These are phyloP conservation scores for Fusarium liriodendri DNA, from an alignment of 2,329 filamentous ascomycete species.

Conservation along the genomic window DNA sequence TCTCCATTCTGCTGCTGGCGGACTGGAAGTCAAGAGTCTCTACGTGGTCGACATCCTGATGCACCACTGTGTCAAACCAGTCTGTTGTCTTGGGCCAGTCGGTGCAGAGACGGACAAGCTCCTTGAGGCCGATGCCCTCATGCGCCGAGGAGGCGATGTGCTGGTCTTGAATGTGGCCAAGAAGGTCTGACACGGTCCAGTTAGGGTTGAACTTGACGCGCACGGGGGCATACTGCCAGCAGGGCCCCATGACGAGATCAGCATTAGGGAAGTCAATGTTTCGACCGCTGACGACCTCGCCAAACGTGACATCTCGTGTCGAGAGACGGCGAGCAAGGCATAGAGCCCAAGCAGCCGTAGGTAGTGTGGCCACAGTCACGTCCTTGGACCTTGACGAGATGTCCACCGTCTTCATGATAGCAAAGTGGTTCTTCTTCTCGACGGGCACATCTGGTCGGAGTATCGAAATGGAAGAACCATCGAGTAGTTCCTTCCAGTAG, in stretches of 20 bases:
- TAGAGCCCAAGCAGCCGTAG: not conserved
- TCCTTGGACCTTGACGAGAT: conserved; percentile 42
- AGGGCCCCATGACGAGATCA: not conserved
- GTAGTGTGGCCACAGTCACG: not conserved
- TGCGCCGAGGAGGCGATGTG: conserved; percentile 61
- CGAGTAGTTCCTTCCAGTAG: conserved; percentile 71
- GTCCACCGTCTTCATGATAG: conserved; percentile 56
- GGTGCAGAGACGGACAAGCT: conserved; percentile 52
- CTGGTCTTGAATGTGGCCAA: not conserved
- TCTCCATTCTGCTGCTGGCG: not conserved
- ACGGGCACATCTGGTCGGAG: conserved; percentile 52
- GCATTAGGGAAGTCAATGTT: not conserved
- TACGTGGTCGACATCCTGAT: not conserved
- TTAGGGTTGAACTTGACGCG: not conserved
- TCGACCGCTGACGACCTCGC: not conserved
- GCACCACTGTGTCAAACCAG: not conserved
- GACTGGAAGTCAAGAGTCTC: not conserved
- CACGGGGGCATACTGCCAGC: not conserved
- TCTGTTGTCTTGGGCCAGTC: not conserved
- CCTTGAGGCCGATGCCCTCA: conserved; percentile 65
- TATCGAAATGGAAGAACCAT: conserved; percentile 62
- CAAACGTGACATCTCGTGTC: not conserved
- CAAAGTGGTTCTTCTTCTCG: conserved; percentile 52
- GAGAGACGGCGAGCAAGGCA: not conserved
- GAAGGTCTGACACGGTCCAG: not conserved